A percentile compares a stretch with the other conserved stretches of the same genome.
Evolutionary conservation across 805 yeast species (phyloP).

Genomic region (Sugiyamaella qingdaonensis): DNA sequence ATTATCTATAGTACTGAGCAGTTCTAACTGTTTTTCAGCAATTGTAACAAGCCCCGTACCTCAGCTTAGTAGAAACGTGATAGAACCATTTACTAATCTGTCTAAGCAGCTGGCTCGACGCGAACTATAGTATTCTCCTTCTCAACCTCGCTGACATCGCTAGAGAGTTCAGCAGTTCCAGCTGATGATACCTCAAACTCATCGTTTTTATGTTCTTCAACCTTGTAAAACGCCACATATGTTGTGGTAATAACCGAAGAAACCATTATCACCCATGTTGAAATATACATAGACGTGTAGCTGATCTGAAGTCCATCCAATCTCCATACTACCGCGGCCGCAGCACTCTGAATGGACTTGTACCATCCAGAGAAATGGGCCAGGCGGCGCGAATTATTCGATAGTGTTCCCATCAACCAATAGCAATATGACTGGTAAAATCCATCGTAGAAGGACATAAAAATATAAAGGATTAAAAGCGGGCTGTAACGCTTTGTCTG

Average conservation of each 20-base stretch:
- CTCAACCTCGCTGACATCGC: not conserved
- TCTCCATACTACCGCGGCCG: conserved; percentile 58
- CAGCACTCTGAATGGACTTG: conserved; percentile 59
- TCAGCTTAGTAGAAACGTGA: too few relatives aligned
- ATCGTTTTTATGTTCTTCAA: not conserved
- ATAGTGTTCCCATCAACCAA: conserved; percentile 54
- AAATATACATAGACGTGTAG: conserved; percentile 4
- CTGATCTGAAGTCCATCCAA: conserved; percentile 35
- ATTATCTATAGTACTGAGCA: too few relatives aligned
- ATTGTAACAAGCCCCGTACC: too few relatives aligned
- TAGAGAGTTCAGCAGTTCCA: not conserved
- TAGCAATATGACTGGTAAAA: conserved; percentile 52
- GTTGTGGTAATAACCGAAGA: conserved; percentile 1
- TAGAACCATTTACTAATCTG: too few relatives aligned
- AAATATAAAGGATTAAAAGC: conserved; percentile 55
- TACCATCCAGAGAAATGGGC: conserved; percentile 57
- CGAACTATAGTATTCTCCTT: not conserved
- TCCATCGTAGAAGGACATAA: conserved; percentile 56
- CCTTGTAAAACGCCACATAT: not conserved
- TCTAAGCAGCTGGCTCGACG: not conserved
- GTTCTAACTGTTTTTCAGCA: too few relatives aligned
- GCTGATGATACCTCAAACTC: not conserved
- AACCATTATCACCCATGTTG: conserved; percentile 9
- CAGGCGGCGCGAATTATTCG: conserved; percentile 51
- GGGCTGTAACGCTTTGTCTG: conserved; percentile 51